Evolutionary conservation across 1,284 basidiomycete species (phyloP), one percentile per base, ranked within the genome.

Genomic region (Ceratobasidium sp.): DNA sequence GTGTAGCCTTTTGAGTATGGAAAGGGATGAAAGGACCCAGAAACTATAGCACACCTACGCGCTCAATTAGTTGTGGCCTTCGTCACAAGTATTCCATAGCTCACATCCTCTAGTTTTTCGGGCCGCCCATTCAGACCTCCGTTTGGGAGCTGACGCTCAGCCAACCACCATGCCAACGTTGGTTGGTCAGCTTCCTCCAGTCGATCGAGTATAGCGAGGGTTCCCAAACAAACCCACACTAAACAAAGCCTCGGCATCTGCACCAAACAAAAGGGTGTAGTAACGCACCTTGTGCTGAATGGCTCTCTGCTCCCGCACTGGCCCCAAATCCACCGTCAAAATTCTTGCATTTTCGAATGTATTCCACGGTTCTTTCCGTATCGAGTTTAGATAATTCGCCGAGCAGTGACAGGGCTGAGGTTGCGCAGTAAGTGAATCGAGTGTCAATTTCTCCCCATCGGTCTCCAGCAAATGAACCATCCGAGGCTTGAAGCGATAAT

Each of bases 281-380:
- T 38, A 23, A 15, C 42, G 44, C 77, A 96, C 96, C 95, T 89
- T 97, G 95, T 0, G 90, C 94, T 7, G 96, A 91, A 85, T 99
- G 97, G 80, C 93, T 96, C 86, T 99, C 97, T 0, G 94, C 96
- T 0, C 96, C 97, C 10, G 91, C 88, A 26, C 87, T 85, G 54
- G 89, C 91, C 13, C 97, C 97, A 82, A 98, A 99, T 0, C 96
- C 97, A 3, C 97, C 97, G 83, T 99, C 97, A 83, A 96, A 97
- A 84, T 99, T 99, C 82, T 88, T 89, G 84, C 97, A 98, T 48
- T 89, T 86, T 15, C 87, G 83, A 59, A 99, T 90, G 84, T 97
- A 96, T 2, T 84, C 87, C 7, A 95, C 89, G 0, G 95, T 92
- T 80, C 88, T 89, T 50, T 92, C 90, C 52, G 88, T 85, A 80